A percentile compares a stretch with the other conserved stretches of the same genome.
These are phyloP conservation scores for Lachnellula willkommii DNA, from an alignment of 2,329 filamentous ascomycete genomes.

Conservation along the genomic window DNA sequence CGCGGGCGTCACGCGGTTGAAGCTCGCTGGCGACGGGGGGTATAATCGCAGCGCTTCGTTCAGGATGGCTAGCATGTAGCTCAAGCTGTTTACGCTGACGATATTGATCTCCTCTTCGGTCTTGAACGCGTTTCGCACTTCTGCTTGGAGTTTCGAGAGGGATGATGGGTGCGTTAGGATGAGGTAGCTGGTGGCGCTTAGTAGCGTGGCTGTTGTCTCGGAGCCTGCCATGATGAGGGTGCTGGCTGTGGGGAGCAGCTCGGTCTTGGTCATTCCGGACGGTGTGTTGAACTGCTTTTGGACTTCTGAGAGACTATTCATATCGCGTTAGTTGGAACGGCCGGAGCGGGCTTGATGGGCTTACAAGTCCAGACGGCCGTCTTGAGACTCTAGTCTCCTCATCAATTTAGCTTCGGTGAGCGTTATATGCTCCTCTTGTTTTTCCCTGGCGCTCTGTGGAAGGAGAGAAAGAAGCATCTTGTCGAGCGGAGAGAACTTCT, in stretches of 20 bases:
- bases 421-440: not conserved
- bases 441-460: not conserved
- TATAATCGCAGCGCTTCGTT: slow-evolving; percentile 8
- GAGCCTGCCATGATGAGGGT: not conserved
- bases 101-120: slow-evolving; percentile 14
- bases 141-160: slow-evolving; percentile 32
- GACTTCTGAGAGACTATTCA: not conserved
- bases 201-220: slow-evolving; percentile 30
- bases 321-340: not conserved
- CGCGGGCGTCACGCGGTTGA: not conserved
- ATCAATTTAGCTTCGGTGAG: not conserved
- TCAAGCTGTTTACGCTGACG: not conserved
- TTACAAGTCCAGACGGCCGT: slow-evolving; percentile 7
- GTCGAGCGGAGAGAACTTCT: not conserved
- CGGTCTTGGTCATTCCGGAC: not conserved
- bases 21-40: not conserved
- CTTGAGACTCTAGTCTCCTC: not conserved
- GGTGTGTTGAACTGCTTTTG: not conserved
- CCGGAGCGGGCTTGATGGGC: not conserved
- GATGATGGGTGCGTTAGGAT: slow-evolving; percentile 45
- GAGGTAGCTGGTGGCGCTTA: slow-evolving; percentile 35
- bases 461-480: not conserved
- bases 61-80: slow-evolving; percentile 2
- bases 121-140: slow-evolving; percentile 37
- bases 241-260: not conserved